Percentiles rank a stretch among this genome's conserved stretches.
These are phyloP conservation scores for Yarrowia hollandica DNA, from an alignment of 805 yeast genomes.

Conservation along the genomic window DNA sequence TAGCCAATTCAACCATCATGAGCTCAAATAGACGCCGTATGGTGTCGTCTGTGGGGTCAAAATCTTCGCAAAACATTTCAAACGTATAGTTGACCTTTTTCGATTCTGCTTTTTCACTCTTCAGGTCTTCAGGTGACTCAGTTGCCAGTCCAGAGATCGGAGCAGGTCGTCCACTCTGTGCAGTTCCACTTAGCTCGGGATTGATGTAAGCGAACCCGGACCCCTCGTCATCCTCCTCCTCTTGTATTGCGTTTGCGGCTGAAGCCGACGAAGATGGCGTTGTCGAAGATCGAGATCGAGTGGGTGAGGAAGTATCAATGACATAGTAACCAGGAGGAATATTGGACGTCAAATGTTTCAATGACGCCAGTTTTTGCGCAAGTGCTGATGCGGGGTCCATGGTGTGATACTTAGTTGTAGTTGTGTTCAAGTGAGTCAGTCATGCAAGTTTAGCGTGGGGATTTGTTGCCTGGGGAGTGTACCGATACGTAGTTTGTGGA, in stretches of 20 bases:
- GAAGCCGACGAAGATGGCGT: slow-evolving; percentile 20
- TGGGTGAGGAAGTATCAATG: background rate
- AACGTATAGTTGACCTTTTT: slow-evolving; percentile 21
- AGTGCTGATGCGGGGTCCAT: slow-evolving; percentile 29
- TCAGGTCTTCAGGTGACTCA: slow-evolving; percentile 24
- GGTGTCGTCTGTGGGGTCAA: slow-evolving; percentile 26
- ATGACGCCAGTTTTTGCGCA: slow-evolving; percentile 26
- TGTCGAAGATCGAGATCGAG: slow-evolving; percentile 17
- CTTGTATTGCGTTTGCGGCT: slow-evolving; percentile 23
- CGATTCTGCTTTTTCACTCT: slow-evolving; percentile 3
- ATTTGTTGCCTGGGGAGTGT: slow-evolving; percentile 3
- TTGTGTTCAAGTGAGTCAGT: slow-evolving; percentile 26
- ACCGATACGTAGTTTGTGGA: background rate
- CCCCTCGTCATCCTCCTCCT: slow-evolving; percentile 28
- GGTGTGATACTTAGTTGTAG: slow-evolving; percentile 15
- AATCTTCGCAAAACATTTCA: slow-evolving; percentile 27
- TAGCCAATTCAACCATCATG: slow-evolving; percentile 29
- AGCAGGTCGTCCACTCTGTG: background rate
- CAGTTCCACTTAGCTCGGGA: slow-evolving; percentile 21
- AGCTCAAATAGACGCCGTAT: slow-evolving; percentile 24
- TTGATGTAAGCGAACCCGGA: slow-evolving; percentile 29
- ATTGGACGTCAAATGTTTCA: slow-evolving; percentile 5
- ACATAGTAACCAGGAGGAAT: slow-evolving; percentile 12
- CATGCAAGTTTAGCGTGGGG: slow-evolving; percentile 28
- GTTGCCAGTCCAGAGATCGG: slow-evolving; percentile 25